phyloP scores from a whole-genome alignment of 2,329 filamentous ascomycete species.

The Fusarium solani-melongenae region DNA sequence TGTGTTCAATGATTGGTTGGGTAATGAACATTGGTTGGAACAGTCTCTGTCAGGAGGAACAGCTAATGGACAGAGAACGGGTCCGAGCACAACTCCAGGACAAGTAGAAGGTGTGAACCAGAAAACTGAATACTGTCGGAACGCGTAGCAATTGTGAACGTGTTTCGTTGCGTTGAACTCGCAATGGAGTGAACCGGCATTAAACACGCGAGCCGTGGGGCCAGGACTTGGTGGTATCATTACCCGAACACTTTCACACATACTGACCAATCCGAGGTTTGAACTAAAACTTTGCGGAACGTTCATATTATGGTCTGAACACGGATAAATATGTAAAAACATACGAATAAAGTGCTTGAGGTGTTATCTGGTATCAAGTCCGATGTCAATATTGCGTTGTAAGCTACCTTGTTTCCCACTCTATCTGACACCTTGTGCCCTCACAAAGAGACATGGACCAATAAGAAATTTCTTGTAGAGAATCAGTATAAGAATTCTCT shows the following conservation, averaged over 20 bases:
- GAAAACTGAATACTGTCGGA: not conserved
- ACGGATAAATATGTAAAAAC: not conserved
- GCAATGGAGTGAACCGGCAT: not conserved
- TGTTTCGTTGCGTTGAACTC: not conserved
- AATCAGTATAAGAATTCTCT: accelerated
- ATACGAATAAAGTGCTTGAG: not conserved
- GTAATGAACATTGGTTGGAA: not conserved
- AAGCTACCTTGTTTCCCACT: not conserved
- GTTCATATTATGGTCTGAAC: not conserved
- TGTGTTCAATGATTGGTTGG: not conserved
- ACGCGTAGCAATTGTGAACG: not conserved
- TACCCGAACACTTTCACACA: not conserved
- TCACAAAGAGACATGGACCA: not conserved
- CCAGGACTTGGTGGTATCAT: not conserved
- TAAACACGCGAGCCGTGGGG: not conserved
- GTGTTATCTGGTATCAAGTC: not conserved
- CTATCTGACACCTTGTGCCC: not conserved
- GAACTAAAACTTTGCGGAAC: not conserved
- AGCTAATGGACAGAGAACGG: not conserved
- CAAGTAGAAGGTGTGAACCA: not conserved
- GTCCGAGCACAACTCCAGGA: not conserved
- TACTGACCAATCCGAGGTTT: not conserved
- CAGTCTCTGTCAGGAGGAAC: not conserved
- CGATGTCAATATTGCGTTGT: not conserved
- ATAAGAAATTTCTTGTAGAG: not conserved